Evolutionary conservation across 2,329 filamentous ascomycete species (phyloP).

Genomic region (Geoglossum cookeanum): DNA sequence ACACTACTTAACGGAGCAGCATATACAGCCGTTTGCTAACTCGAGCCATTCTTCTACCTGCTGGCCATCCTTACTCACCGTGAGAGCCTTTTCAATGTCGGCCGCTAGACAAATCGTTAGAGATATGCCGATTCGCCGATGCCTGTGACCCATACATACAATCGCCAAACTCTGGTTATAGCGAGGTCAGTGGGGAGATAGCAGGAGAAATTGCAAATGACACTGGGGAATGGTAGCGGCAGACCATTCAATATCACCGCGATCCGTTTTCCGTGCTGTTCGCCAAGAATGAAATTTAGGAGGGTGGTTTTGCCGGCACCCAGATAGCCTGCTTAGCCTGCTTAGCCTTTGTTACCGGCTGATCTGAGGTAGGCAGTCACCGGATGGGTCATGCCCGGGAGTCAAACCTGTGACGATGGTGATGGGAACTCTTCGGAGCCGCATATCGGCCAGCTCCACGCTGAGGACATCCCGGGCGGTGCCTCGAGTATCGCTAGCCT

Average conservation of each 20-base stretch:
- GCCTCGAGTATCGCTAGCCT: constrained; percentile 13
- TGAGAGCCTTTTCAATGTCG: constrained; percentile 91
- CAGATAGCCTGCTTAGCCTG: constrained; percentile 53
- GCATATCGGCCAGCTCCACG: constrained; percentile 12
- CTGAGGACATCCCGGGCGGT: not conserved
- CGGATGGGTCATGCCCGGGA: not conserved
- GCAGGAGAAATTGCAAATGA: not conserved
- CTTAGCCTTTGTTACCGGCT: not conserved
- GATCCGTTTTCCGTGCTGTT: constrained; percentile 92
- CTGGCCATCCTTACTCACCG: constrained; percentile 66
- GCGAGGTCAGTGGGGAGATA: constrained; percentile 2
- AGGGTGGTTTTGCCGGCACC: constrained; percentile 91
- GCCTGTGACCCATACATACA: constrained; percentile 34
- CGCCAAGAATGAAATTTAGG: constrained; percentile 87
- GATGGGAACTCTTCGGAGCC: constrained; percentile 26
- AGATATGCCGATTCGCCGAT: not conserved
- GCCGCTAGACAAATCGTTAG: constrained; percentile 35
- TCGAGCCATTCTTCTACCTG: constrained; percentile 89
- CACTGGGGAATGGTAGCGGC: constrained; percentile 12
- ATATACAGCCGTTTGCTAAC: constrained; percentile 90
- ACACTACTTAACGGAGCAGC: constrained; percentile 76
- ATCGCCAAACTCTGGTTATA: constrained; percentile 53
- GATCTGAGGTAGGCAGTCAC: not conserved
- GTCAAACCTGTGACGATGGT: constrained; percentile 29
- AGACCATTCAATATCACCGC: constrained; percentile 87